A percentile compares a stretch with the other conserved stretches of the same genome.
These are phyloP conservation scores for Ceratocystis cubensis DNA, from an alignment of 2,329 filamentous ascomycete genomes.

Conservation along the genomic window DNA sequence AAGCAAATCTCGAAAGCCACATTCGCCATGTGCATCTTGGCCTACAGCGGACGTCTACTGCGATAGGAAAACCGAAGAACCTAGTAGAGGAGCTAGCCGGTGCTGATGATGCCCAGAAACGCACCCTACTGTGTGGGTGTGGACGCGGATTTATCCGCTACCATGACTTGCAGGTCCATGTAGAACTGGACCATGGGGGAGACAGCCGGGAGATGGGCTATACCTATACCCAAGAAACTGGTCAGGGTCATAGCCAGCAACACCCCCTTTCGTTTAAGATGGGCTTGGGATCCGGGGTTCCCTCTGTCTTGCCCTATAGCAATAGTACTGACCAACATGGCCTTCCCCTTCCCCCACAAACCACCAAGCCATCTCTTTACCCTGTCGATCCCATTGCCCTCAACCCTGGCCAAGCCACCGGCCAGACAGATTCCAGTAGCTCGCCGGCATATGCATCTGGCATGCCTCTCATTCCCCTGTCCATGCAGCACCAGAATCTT, in stretches of 20 bases:
- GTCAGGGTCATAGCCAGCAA: not conserved
- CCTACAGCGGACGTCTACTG: constrained; percentile 32
- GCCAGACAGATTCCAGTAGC: not conserved
- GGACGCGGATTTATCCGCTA: constrained; percentile 37
- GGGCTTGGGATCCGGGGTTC: not conserved
- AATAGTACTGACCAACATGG: not conserved
- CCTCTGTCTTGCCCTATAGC: not conserved
- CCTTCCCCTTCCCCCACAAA: not conserved
- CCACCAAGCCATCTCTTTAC: not conserved
- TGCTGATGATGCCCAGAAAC: constrained; percentile 31
- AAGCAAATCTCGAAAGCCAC: constrained; percentile 70
- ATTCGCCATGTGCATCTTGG: constrained; percentile 70
- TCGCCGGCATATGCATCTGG: not conserved
- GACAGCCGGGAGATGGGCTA: not conserved
- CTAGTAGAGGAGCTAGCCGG: constrained; percentile 36
- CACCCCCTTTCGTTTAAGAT: not conserved
- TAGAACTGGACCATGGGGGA: constrained; percentile 28
- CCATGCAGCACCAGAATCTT: not conserved
- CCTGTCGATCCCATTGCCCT: not conserved
- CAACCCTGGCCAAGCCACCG: constrained; percentile 14
- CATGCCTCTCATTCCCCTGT: not conserved
- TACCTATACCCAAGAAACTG: no score
- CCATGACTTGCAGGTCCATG: constrained; percentile 38
- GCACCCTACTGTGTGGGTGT: constrained; percentile 38
- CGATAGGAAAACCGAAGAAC: constrained; percentile 23